These are phyloP conservation scores for Iris macrosiphon DNA, from an alignment of 106 monocot genomes.

Conservation along the genomic window DNA sequence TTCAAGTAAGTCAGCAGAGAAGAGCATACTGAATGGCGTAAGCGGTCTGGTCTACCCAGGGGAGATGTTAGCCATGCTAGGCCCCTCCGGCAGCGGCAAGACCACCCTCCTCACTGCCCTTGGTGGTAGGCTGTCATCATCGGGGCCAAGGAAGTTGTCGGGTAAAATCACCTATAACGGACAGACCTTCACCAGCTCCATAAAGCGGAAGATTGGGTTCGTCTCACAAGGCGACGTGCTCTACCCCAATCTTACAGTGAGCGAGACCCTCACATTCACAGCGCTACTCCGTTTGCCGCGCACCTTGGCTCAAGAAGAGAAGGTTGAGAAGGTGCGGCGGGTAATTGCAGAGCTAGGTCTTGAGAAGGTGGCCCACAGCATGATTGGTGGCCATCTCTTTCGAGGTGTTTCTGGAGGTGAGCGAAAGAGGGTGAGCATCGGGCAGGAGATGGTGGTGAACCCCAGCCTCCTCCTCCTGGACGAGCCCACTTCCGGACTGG, in stretches of 20 bases:
- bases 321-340: constrained; percentile 17
- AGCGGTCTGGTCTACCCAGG: constrained; percentile 39
- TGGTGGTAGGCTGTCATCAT: constrained; percentile 31
- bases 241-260: constrained; percentile 44
- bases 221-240: constrained; percentile 47
- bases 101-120: constrained; percentile 49
- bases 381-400: constrained; percentile 28
- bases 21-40: constrained; percentile 28
- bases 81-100: constrained; percentile 51
- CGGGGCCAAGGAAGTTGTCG: constrained; percentile 3
- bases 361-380: constrained; percentile 10
- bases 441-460: constrained; percentile 37
- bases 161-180: constrained; percentile 49
- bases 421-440: constrained; percentile 40
- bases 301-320: constrained; percentile 8
- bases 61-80: constrained; percentile 53
- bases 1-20: constrained; percentile 1
- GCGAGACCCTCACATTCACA: constrained; percentile 43
- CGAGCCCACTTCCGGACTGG: constrained; percentile 43
- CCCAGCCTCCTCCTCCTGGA: constrained; percentile 38
- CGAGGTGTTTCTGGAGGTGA: constrained; percentile 39
- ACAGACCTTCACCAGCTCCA: constrained; percentile 19
- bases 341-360: constrained; percentile 33
- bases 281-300: constrained; percentile 45
- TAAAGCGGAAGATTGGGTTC: constrained; percentile 43